A percentile compares a stretch with the other conserved stretches of the same genome.
Conservation (phyloP, 805 yeast genomes). For the Dipodascopsis uninucleata region DNA sequence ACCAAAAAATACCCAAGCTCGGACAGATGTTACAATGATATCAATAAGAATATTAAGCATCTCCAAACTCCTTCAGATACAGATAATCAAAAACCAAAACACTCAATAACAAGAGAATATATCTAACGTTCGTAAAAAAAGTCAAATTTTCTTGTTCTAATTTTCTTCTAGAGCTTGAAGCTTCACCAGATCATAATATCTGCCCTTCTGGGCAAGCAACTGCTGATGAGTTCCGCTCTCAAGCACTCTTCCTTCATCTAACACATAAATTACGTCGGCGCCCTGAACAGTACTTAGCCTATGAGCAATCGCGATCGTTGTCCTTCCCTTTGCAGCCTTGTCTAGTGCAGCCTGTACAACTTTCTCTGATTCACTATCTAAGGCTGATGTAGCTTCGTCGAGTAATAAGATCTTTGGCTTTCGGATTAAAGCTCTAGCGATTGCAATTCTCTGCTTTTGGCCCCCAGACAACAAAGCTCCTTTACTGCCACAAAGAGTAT, state of each 20-base stretch:
- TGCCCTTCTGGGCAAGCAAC: slow-evolving; percentile 39
- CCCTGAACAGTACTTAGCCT: slow-evolving; percentile 58
- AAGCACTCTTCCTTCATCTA: slow-evolving; percentile 51
- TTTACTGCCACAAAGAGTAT: slow-evolving; percentile 47
- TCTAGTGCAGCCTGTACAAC: slow-evolving; percentile 61
- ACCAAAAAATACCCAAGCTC: too few species aligned
- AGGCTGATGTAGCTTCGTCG: slow-evolving; percentile 57
- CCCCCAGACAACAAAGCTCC: slow-evolving; percentile 61
- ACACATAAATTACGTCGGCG: slow-evolving; percentile 51
- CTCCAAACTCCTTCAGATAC: too few species aligned
- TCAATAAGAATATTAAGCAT: too few species aligned
- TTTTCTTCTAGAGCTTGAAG: slow-evolving; percentile 44
- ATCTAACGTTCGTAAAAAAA: too few species aligned
- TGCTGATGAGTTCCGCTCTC: slow-evolving; percentile 50
- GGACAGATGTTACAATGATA: too few species aligned
- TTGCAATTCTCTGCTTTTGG: slow-evolving; percentile 61
- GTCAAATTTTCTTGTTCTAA: too few species aligned
- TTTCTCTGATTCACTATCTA: slow-evolving; percentile 59
- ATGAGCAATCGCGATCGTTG: slow-evolving; percentile 74
- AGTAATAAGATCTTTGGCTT: slow-evolving; percentile 52
- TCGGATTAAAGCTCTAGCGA: slow-evolving; percentile 59
- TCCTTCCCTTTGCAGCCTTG: slow-evolving; percentile 58
- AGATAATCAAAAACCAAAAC: too few species aligned
- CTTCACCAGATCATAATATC: slow-evolving; percentile 41
- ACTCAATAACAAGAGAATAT: too few species aligned